Conservation (phyloP, 805 yeast genomes). For the Isabelozyma gotoi region DNA sequence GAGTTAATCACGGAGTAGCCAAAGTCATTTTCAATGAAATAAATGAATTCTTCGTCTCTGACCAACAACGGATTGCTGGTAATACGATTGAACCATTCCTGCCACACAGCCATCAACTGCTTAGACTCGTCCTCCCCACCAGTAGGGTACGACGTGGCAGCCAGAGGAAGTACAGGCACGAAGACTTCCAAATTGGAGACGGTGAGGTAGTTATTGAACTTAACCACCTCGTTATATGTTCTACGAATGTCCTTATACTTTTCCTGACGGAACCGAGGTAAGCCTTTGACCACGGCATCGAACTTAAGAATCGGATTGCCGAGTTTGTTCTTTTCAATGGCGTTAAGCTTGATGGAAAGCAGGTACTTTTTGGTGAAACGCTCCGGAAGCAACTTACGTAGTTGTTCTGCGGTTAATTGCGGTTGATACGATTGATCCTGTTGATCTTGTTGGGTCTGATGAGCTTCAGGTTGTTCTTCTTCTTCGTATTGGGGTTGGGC, state of each 20-base stretch:
- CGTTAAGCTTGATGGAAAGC: constrained; percentile 57
- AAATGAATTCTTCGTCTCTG: constrained; percentile 83
- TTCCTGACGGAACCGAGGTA: constrained; percentile 74
- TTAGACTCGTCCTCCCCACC: constrained; percentile 78
- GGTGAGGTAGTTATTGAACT: constrained; percentile 73
- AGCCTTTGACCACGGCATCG: constrained; percentile 50
- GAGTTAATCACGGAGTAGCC: constrained; percentile 62
- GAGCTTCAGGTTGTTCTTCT: neutral
- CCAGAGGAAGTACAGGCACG: constrained; percentile 82
- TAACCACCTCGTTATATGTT: constrained; percentile 73
- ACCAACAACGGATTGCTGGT: constrained; percentile 74
- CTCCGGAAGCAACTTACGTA: constrained; percentile 51
- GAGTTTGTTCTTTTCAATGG: constrained; percentile 68
- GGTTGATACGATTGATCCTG: constrained; percentile 18
- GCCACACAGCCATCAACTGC: constrained; percentile 59
- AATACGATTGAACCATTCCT: constrained; percentile 83
- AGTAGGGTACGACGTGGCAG: constrained; percentile 76
- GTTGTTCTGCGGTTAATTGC: constrained; percentile 37
- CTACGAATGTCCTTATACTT: constrained; percentile 74
- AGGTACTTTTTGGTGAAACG: constrained; percentile 42
- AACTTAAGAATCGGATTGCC: constrained; percentile 81
- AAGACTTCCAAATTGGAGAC: constrained; percentile 88
- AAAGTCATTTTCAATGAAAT: constrained; percentile 78
- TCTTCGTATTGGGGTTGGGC: constrained; percentile 15
- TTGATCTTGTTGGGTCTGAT: neutral